Percentiles rank a stretch among this genome's conserved stretches.
These are phyloP conservation scores for Amborella trichopoda DNA, from an alignment of 164 flowering plant species.

Conservation along the genomic window DNA sequence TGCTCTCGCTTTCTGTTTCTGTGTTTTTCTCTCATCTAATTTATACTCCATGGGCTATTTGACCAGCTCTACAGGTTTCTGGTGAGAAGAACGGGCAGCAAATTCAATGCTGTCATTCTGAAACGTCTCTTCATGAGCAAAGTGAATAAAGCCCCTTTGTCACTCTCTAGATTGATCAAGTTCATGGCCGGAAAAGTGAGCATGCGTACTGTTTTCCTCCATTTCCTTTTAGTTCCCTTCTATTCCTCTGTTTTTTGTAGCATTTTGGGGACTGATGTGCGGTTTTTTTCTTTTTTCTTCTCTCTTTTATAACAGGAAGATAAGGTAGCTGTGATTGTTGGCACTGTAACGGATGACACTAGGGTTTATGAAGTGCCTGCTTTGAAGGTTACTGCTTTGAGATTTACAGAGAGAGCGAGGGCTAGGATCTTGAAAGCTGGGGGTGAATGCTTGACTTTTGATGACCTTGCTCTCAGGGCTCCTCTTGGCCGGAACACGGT, in stretches of 20 bases:
- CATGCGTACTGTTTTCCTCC: not conserved
- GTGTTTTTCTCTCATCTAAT: not conserved
- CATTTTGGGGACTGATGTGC: not conserved
- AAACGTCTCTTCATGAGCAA: conserved; percentile 21
- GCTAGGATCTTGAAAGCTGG: conserved; percentile 23
- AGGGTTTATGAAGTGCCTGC: conserved; percentile 25
- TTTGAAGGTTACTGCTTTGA: conserved; percentile 19
- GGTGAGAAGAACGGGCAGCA: conserved; percentile 19
- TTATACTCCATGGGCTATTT: not conserved
- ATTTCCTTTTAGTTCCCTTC: not conserved
- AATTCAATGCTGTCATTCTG: conserved; percentile 15
- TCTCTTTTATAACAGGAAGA: conserved; percentile 14
- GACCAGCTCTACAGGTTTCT: conserved; percentile 17
- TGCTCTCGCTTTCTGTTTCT: not conserved
- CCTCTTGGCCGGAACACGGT: conserved; percentile 27
- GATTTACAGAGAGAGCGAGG: conserved; percentile 23
- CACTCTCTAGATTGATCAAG: conserved; percentile 15
- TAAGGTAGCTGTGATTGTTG: conserved; percentile 19
- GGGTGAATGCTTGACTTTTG: conserved; percentile 23
- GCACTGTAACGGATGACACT: conserved; percentile 18
- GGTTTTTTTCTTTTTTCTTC: not conserved
- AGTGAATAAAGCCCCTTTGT: conserved; percentile 13
- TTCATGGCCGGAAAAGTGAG: conserved; percentile 18
- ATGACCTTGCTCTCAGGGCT: conserved; percentile 23
- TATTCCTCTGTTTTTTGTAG: not conserved